These are phyloP conservation scores for Globisporangium alternatum DNA, from an alignment of 352 stramenopile species.

Conservation along the genomic window DNA sequence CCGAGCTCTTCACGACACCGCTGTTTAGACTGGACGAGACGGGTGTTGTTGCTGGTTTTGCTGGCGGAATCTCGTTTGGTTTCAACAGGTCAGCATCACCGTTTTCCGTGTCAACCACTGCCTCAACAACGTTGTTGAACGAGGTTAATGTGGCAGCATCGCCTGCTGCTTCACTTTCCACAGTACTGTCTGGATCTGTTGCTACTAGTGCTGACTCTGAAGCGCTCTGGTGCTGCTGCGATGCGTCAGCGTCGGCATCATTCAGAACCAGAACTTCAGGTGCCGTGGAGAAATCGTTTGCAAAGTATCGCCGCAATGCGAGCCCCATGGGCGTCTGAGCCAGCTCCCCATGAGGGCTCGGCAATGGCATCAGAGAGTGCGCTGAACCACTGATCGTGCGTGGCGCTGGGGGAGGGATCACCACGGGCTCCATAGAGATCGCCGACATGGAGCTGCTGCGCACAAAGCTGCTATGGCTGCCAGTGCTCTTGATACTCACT, in stretches of 20 bases:
- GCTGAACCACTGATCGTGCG: background rate
- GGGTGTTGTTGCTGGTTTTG: background rate
- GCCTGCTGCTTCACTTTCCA: background rate
- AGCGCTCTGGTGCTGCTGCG: background rate
- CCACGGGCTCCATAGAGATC: slow-evolving; percentile 18
- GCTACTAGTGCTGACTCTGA: background rate
- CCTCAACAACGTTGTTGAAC: background rate
- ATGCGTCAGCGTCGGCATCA: background rate
- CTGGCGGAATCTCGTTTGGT: background rate
- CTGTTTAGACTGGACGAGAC: background rate
- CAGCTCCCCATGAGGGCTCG: slow-evolving; percentile 48
- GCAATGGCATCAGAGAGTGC: slow-evolving; percentile 2
- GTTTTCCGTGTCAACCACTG: background rate
- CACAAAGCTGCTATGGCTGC: slow-evolving; percentile 9
- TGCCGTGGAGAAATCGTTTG: slow-evolving; percentile 22
- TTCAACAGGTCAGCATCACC: background rate
- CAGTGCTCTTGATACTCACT: background rate
- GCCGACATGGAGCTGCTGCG: slow-evolving; percentile 10
- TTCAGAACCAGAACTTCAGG: background rate
- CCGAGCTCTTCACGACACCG: slow-evolving; percentile 24
- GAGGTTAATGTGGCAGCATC: background rate
- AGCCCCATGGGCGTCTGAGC: slow-evolving; percentile 54
- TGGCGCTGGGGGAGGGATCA: slow-evolving; percentile 11
- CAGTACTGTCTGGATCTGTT: background rate
- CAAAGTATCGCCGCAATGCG: slow-evolving; percentile 53